Evolutionary conservation across 108 stramenopile species (phyloP).

Genomic region (Cyclotella sp.): DNA sequence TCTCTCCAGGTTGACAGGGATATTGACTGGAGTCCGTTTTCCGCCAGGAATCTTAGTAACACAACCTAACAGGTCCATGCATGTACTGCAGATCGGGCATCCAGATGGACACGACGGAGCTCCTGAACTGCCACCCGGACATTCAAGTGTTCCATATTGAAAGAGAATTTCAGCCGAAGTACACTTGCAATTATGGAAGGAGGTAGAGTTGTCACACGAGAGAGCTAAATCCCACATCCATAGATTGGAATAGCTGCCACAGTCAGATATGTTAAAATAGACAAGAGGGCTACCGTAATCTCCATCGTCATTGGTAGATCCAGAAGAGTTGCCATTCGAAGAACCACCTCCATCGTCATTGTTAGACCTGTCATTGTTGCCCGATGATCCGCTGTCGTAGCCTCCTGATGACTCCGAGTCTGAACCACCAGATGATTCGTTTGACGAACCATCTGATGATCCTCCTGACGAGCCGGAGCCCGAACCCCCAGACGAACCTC

Average conservation of each 20-base stretch:
- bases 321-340: not conserved
- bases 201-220: slow-evolving; percentile 53
- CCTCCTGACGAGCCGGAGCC: no score
- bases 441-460: no score
- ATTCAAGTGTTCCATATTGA: slow-evolving; percentile 48
- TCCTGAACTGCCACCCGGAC: slow-evolving; percentile 37
- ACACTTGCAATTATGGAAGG: slow-evolving; percentile 55
- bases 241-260: slow-evolving; percentile 59
- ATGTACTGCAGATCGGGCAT: slow-evolving; percentile 64
- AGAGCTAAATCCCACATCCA: slow-evolving; percentile 76
- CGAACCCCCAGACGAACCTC: no score
- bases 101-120: slow-evolving; percentile 49
- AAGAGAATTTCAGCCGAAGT: slow-evolving; percentile 61
- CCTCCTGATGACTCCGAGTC: no score
- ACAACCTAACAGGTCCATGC: slow-evolving; percentile 48
- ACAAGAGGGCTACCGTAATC: not conserved
- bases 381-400: not conserved
- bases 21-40: not conserved
- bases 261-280: slow-evolving; percentile 58
- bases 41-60: not conserved
- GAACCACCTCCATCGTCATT: not conserved
- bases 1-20: not conserved
- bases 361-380: not conserved
- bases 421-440: no score
- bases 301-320: not conserved